Percentiles rank a stretch among this genome's conserved stretches.
phyloP scores from a whole-genome alignment of 2,329 filamentous ascomycete genomes.

The Fusarium hostae region DNA sequence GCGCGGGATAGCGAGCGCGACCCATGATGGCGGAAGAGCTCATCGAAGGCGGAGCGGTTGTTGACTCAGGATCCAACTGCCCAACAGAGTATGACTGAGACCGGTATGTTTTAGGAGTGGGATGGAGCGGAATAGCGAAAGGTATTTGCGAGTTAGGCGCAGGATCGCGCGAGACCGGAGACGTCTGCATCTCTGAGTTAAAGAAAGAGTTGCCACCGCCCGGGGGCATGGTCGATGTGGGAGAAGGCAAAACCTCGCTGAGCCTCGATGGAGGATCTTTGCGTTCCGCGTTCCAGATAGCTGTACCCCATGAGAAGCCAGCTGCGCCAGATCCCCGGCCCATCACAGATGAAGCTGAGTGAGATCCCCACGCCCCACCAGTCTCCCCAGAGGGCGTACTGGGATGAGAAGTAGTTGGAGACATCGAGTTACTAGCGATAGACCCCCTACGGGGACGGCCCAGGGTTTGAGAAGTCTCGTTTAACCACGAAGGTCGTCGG shows the following conservation, averaged over 20 bases:
- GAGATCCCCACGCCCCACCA: constrained; percentile 65
- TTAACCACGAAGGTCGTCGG: constrained; percentile 85
- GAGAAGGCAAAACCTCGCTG: constrained; percentile 79
- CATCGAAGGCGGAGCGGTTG: constrained; percentile 52
- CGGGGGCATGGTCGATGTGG: constrained; percentile 70
- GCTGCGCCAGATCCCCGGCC: constrained; percentile 60
- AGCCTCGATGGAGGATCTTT: constrained; percentile 81
- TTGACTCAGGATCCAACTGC: constrained; percentile 78
- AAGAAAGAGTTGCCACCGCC: constrained; percentile 61
- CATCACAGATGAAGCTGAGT: constrained; percentile 59
- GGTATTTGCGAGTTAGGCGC: constrained; percentile 75
- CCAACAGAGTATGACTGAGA: constrained; percentile 98
- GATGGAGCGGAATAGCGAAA: constrained; percentile 87
- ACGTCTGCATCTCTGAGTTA: constrained; percentile 61
- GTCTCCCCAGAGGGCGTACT: constrained; percentile 79
- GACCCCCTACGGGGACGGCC: constrained; percentile 78
- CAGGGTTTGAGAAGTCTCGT: constrained; percentile 76
- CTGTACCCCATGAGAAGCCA: constrained; percentile 78
- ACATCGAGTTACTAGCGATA: constrained; percentile 79
- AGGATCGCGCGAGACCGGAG: constrained; percentile 63
- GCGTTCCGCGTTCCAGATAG: constrained; percentile 84
- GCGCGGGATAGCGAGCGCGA: constrained; percentile 70
- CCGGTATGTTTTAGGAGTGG: constrained; percentile 90
- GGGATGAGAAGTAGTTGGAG: constrained; percentile 82
- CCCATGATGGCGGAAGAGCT: constrained; percentile 61